These are phyloP conservation scores for Olyra latifolia DNA, from an alignment of 176 grass and related monocot species.

Conservation along the genomic window DNA sequence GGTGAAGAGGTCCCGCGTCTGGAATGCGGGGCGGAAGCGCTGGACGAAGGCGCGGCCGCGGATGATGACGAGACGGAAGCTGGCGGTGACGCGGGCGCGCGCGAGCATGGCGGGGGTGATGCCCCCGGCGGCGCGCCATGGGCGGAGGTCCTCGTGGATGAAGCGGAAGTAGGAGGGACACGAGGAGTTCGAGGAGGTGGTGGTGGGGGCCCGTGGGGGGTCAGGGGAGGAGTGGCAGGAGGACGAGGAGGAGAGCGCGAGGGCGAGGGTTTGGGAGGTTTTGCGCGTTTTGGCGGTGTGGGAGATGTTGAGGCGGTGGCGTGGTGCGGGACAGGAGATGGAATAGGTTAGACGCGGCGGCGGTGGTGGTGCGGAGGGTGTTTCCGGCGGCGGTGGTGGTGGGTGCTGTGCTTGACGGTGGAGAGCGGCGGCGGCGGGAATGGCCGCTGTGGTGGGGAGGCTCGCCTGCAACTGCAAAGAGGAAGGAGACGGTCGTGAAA, in stretches of 20 bases:
- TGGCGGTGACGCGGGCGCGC: constrained; percentile 57
- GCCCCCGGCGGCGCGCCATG: constrained; percentile 65
- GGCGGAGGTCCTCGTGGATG: constrained; percentile 93
- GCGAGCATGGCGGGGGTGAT: constrained; percentile 61
- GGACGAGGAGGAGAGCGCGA: constrained; percentile 27
- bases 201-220: neutral
- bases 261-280: constrained; percentile 37
- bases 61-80: constrained; percentile 69
- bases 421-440: constrained; percentile 24
- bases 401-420: neutral
- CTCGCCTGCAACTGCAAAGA: constrained; percentile 36
- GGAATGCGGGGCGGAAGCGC: constrained; percentile 55
- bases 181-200: constrained; percentile 22
- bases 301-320: constrained; percentile 23
- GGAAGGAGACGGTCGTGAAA: neutral
- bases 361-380: neutral
- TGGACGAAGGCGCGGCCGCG: constrained; percentile 53
- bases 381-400: neutral
- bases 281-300: neutral
- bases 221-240: neutral
- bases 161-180: constrained; percentile 88
- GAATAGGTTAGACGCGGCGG: neutral
- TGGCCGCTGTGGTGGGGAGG: constrained; percentile 25
- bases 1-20: constrained; percentile 79
- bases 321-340: constrained; percentile 32